Percentiles rank a stretch among this genome's conserved stretches.
Evolutionary conservation across 768 basidiomycete genomes (phyloP).

Genomic region (Hortiboletus campestris): DNA sequence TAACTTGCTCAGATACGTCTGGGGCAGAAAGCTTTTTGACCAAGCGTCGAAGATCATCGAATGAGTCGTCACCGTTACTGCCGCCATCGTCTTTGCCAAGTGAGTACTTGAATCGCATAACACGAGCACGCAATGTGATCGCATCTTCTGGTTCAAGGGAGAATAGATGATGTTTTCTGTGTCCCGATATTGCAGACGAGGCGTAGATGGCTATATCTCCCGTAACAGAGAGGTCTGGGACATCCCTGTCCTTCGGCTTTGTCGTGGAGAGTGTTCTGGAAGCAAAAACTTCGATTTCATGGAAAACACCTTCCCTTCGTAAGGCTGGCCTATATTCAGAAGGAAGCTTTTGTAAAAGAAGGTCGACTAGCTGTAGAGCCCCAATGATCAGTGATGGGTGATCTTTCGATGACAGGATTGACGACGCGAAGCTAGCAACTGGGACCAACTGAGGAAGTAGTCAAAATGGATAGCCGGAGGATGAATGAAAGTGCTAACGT

Average conservation of each 20-base stretch:
- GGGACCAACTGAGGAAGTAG: slow-evolving; percentile 71
- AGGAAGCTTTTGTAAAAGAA: slow-evolving; percentile 82
- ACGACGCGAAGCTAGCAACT: slow-evolving; percentile 91
- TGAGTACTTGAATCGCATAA: slow-evolving; percentile 82
- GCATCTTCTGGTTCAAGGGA: slow-evolving; percentile 85
- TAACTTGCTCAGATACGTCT: slow-evolving; percentile 59
- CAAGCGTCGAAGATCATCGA: slow-evolving; percentile 58
- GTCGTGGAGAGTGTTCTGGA: slow-evolving; percentile 55
- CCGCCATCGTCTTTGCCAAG: slow-evolving; percentile 52
- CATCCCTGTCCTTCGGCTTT: slow-evolving; percentile 48
- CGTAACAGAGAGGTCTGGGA: slow-evolving; percentile 33
- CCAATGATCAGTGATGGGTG: slow-evolving; percentile 83
- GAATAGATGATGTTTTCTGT: slow-evolving; percentile 67
- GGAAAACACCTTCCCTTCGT: slow-evolving; percentile 93
- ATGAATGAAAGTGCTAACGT: slow-evolving; percentile 48
- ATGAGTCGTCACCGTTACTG: slow-evolving; percentile 57
- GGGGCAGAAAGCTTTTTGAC: slow-evolving; percentile 61
- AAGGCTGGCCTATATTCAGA: slow-evolving; percentile 85
- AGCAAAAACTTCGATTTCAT: slow-evolving; percentile 84
- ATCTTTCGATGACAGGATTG: slow-evolving; percentile 90
- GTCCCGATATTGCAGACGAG: slow-evolving; percentile 52
- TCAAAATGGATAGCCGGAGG: slow-evolving; percentile 1
- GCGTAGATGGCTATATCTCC: slow-evolving; percentile 39
- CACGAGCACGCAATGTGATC: slow-evolving; percentile 86
- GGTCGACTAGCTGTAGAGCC: slow-evolving; percentile 90